phyloP scores from a whole-genome alignment of 345 rosid genomes.

The Nephelium lappaceum region DNA sequence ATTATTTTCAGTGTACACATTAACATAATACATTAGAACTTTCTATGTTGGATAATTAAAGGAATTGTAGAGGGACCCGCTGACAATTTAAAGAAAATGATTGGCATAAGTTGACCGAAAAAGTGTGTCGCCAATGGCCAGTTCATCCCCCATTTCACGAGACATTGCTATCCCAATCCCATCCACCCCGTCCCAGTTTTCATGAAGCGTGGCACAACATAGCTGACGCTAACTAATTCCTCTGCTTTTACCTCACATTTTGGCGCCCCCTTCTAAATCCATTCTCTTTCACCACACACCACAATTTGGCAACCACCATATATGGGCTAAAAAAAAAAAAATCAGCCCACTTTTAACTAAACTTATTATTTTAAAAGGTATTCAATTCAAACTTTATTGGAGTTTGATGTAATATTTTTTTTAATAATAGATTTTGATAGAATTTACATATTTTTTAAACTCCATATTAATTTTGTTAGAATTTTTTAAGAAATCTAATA shows the following conservation, averaged over 20 bases:
- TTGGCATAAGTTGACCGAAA: constrained; percentile 30
- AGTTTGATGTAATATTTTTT: too few relatives aligned
- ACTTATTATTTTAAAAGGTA: too few relatives aligned
- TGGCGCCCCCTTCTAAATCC: constrained; percentile 4
- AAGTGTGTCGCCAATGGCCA: constrained; percentile 8
- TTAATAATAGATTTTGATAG: too few relatives aligned
- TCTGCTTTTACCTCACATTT: not conserved
- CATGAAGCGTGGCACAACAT: constrained; percentile 29
- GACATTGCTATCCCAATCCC: not conserved
- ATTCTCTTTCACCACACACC: not conserved
- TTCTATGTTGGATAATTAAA: not conserved
- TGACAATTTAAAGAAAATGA: constrained; percentile 2
- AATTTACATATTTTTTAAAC: too few relatives aligned
- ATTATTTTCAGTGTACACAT: too few relatives aligned
- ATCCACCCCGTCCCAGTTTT: constrained; percentile 17
- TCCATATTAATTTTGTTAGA: too few relatives aligned
- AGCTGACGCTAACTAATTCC: constrained; percentile 34
- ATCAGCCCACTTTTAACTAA: too few relatives aligned
- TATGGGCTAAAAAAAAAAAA: too few relatives aligned
- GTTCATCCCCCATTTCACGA: constrained; percentile 19
- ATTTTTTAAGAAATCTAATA: too few relatives aligned
- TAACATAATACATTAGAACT: not conserved
- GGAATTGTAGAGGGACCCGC: constrained; percentile 18
- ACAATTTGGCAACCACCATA: too few relatives aligned
- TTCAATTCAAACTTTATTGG: too few relatives aligned